These are phyloP conservation scores for Pterulicium gracile DNA, from an alignment of 1,284 basidiomycete species.

Conservation along the genomic window DNA sequence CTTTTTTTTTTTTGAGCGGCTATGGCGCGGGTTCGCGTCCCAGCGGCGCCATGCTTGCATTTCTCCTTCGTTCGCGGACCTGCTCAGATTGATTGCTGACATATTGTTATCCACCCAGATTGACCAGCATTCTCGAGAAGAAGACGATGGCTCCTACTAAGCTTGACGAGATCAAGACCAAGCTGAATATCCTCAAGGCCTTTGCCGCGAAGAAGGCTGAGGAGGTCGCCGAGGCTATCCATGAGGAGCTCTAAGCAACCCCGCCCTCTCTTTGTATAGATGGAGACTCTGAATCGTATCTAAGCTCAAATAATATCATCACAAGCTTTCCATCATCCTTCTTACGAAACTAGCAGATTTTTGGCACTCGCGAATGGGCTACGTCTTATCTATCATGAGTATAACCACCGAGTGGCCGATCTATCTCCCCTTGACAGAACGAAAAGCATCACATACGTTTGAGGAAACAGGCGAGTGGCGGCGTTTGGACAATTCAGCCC, in stretches of 20 bases:
- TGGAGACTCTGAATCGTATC: no score
- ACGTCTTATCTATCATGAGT: no score
- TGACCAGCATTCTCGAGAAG: constrained; percentile 64
- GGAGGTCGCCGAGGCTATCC: constrained; percentile 26
- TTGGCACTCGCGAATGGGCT: no score
- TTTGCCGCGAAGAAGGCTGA: constrained; percentile 47
- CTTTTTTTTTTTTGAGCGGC: not conserved
- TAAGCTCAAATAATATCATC: no score
- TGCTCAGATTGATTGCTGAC: constrained; percentile 6
- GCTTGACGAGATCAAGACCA: constrained; percentile 90
- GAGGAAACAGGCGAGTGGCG: no score
- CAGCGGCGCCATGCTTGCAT: not conserved
- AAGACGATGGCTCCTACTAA: constrained; percentile 66
- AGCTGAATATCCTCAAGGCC: constrained; percentile 76
- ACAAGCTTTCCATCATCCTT: no score
- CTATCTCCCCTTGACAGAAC: no score
- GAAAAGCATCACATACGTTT: no score
- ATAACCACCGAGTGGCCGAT: no score
- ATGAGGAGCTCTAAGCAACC: constrained; percentile 24
- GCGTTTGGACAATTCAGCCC: no score
- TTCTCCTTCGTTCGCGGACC: constrained; percentile 2
- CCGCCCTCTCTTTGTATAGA: no score
- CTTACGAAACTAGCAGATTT: no score
- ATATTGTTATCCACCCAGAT: constrained; percentile 25
- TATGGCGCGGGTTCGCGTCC: not conserved